These are phyloP conservation scores for Torrubiella hemipterigena DNA, from an alignment of 2,329 filamentous ascomycete genomes.

Conservation along the genomic window DNA sequence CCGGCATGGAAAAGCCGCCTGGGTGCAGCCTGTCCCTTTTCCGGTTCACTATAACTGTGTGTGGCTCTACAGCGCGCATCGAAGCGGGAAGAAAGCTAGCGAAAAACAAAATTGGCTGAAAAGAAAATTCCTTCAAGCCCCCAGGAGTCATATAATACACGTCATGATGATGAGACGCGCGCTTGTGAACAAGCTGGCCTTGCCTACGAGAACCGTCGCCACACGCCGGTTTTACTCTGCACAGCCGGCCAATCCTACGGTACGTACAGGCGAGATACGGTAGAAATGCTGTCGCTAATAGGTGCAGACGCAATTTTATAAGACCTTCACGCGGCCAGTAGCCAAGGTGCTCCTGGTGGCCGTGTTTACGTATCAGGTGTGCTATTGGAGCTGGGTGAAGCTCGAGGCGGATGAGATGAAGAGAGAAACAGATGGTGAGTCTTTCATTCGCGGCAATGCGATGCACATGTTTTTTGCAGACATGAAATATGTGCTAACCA, in stretches of 20 bases:
- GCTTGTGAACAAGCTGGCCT: not conserved
- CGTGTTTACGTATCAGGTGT: constrained; percentile 66
- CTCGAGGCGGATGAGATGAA: constrained; percentile 61
- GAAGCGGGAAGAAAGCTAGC: too few species aligned
- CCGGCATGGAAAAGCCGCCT: too few species aligned
- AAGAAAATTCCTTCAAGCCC: too few species aligned
- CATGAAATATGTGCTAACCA: not conserved
- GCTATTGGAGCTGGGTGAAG: constrained; percentile 64
- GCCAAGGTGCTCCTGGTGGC: constrained; percentile 64
- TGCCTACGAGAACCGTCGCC: constrained; percentile 2
- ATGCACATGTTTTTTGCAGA: not conserved
- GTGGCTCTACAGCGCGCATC: too few species aligned
- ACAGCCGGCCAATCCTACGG: constrained; percentile 5
- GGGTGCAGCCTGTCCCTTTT: too few species aligned
- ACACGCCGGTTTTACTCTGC: too few species aligned
- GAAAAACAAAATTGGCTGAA: too few species aligned
- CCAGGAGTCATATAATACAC: too few species aligned
- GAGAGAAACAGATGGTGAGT: constrained; percentile 42
- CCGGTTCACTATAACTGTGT: too few species aligned
- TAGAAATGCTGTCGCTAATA: not conserved
- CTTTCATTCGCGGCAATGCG: not conserved
- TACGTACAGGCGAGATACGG: constrained; percentile 1
- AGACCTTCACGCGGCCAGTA: constrained; percentile 60
- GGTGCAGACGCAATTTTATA: constrained; percentile 55
- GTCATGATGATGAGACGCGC: not conserved